Evolutionary conservation across 1,139 yeast species (phyloP).

Genomic region (Magnusiomyces magnusii): DNA sequence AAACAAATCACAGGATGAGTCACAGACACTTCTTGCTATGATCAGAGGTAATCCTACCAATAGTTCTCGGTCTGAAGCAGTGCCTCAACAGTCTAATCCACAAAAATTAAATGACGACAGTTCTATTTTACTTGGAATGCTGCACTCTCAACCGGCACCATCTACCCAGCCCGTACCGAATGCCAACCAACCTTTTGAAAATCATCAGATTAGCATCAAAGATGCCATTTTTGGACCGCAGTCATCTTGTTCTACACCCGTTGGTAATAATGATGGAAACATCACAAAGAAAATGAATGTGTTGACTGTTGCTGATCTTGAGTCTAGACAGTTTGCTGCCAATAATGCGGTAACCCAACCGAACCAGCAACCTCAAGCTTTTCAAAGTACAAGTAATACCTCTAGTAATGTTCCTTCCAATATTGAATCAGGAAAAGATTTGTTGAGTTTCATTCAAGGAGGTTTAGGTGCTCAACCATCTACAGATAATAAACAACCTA

Average conservation of each 20-base stretch:
- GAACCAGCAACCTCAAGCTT: too few relatives aligned
- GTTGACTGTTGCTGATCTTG: background rate
- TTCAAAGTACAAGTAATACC: too few relatives aligned
- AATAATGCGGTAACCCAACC: background rate
- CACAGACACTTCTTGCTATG: background rate
- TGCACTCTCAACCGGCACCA: background rate
- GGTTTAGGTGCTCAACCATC: background rate
- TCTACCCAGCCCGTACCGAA: background rate
- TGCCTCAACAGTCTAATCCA: background rate
- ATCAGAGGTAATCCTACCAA: slow-evolving; percentile 1
- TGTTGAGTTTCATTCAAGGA: background rate
- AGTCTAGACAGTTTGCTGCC: background rate
- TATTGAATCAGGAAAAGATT: background rate
- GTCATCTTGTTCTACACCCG: background rate
- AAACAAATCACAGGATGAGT: background rate
- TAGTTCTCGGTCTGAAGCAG: background rate
- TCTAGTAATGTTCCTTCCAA: background rate
- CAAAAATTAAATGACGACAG: background rate
- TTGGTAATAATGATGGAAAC: background rate
- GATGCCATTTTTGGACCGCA: background rate
- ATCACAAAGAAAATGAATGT: background rate
- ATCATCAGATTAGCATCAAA: background rate
- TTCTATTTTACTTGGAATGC: background rate
- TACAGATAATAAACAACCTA: background rate
- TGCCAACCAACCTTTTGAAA: background rate